Base-by-base conservation (phyloP, 2,329 filamentous ascomycete species). In the Stenocarpella maydis region DNA sequence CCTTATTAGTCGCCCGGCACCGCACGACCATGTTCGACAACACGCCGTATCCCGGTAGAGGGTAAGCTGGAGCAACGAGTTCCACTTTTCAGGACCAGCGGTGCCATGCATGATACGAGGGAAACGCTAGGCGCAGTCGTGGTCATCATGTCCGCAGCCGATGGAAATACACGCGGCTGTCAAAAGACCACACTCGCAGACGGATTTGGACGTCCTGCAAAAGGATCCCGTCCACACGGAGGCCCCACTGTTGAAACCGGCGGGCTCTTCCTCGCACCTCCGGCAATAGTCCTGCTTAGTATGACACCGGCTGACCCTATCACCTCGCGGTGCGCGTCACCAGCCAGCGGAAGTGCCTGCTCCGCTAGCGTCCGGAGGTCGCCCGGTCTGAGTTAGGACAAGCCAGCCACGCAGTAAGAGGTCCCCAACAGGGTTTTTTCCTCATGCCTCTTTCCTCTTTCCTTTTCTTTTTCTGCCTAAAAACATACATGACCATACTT, bases 321-420 rank as follows among this genome's bases (percentile, higher is more conserved):
- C n/a, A 66, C 19, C 64, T 15, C 31, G 15, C 50, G 50, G 7
- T 14, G n/a, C 50, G 50, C 26, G 50, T n/a, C 50, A 55, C 41
- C 64, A 39, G 49, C 37, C 50, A 7, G 9, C 64, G 64, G 64
- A 66, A 47, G 64, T 49, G 3, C 9, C 37, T 55, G 39, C 64
- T 52, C 64, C 64, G 37, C 31, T 47, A 43, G 39, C 39, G 52
- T 47, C 64, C 64, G 64, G 50, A 55, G 21, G 50, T 54, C 64
- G 50, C 39, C 39, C 64, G 49, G 37, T 66, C 24, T 34, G 50
- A 55, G 21, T 54, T 47, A 54, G 50, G 43, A 45, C 26, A 41
- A 37, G 64, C 50, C 50, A 31, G 28, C 26, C 41, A 26, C 21
- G 49, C 47, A 66, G 15, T n/a, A 47, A 45, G 28, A 49, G 58